These are phyloP conservation scores for Salix caprea DNA, from an alignment of 345 rosid genomes.

Conservation along the genomic window DNA sequence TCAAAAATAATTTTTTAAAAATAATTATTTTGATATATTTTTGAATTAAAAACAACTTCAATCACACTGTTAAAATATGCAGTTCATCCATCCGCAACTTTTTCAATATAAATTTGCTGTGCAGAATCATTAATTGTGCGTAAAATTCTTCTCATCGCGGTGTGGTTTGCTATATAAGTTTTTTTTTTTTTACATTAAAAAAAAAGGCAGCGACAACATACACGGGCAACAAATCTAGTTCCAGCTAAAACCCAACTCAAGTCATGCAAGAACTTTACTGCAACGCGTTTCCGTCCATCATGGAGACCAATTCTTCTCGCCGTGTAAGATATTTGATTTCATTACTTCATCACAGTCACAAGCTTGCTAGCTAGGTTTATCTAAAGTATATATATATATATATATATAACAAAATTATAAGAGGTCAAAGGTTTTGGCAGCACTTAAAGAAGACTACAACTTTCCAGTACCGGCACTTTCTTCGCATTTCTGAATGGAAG, in stretches of 20 bases:
- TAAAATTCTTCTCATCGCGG: too few species aligned
- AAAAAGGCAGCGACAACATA: too few species aligned
- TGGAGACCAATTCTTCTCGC: slow-evolving; percentile 6
- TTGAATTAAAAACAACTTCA: too few species aligned
- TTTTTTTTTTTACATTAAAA: too few species aligned
- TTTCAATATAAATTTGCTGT: too few species aligned
- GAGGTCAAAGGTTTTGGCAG: neutral
- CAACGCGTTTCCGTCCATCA: slow-evolving; percentile 37
- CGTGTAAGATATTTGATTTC: neutral
- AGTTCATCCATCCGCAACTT: too few species aligned
- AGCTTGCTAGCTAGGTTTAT: neutral
- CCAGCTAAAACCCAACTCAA: neutral
- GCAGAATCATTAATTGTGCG: too few species aligned
- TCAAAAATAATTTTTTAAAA: too few species aligned
- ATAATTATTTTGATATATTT: too few species aligned
- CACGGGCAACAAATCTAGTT: neutral
- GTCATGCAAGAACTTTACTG: neutral
- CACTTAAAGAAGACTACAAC: slow-evolving; percentile 2
- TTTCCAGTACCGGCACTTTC: neutral
- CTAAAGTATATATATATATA: neutral
- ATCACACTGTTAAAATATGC: too few species aligned
- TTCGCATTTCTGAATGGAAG: neutral
- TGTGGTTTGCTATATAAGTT: too few species aligned
- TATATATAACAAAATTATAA: neutral
- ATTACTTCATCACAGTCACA: neutral